These are phyloP conservation scores for Suillus lakei DNA, from an alignment of 768 basidiomycete genomes.

Conservation along the genomic window DNA sequence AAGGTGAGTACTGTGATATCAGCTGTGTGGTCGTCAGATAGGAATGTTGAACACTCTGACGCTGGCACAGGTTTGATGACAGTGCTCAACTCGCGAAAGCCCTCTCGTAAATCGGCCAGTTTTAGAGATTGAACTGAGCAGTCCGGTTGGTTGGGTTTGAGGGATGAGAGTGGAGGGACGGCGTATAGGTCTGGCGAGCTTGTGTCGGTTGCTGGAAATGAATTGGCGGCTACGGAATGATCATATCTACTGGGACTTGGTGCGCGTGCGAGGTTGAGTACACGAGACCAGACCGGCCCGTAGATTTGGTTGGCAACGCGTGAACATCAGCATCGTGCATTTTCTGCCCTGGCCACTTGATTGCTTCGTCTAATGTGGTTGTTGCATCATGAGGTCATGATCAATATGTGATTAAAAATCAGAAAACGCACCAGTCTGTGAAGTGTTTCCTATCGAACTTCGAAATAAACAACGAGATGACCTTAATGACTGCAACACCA, in stretches of 20 bases:
- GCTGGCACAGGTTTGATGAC: too few relatives aligned
- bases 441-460: conserved; percentile 84
- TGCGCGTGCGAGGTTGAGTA: conserved; percentile 55
- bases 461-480: conserved; percentile 78
- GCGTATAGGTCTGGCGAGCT: conserved; percentile 71
- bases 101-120: too few relatives aligned
- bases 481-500: conserved; percentile 72
- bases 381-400: too few relatives aligned
- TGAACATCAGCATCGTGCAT: conserved; percentile 66
- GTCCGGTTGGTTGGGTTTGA: conserved; percentile 83
- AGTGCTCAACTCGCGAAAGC: too few relatives aligned
- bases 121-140: too few relatives aligned
- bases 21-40: too few relatives aligned
- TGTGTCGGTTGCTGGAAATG: conserved; percentile 44
- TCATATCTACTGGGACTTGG: conserved; percentile 51
- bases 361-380: conserved; percentile 69
- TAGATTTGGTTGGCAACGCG: conserved; percentile 69
- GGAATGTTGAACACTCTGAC: too few relatives aligned
- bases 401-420: conserved; percentile 17
- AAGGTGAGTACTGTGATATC: too few relatives aligned
- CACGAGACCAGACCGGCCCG: conserved; percentile 70
- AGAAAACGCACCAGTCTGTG: conserved; percentile 64
- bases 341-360: conserved; percentile 92
- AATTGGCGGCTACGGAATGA: conserved; percentile 50
- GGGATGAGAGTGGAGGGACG: conserved; percentile 79